Evolutionary conservation across 257 asterid genomes (phyloP).

Genomic region (Solanum sitiens): DNA sequence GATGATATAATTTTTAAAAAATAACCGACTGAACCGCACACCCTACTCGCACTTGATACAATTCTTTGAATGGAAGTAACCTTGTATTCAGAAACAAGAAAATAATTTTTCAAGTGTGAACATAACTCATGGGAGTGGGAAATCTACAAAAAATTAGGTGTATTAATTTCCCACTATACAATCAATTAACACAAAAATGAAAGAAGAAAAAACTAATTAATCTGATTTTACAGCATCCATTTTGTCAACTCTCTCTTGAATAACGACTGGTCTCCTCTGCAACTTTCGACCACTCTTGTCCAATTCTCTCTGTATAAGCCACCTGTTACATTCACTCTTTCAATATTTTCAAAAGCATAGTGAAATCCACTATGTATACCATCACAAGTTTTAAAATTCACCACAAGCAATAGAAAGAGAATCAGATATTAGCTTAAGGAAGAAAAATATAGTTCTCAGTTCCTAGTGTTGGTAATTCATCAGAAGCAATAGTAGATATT

Average conservation of each 20-base stretch:
- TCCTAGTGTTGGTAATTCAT: neutral
- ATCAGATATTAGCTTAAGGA: neutral
- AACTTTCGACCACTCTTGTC: conserved; percentile 71
- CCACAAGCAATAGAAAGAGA: neutral
- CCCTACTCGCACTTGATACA: no score
- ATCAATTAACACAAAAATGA: neutral
- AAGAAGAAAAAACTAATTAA: neutral
- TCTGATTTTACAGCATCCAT: conserved; percentile 11
- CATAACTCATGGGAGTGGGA: neutral
- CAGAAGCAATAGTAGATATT: neutral
- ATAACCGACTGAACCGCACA: neutral
- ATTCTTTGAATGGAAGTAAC: neutral
- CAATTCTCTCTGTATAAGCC: conserved; percentile 58
- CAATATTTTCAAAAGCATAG: neutral
- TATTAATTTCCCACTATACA: neutral
- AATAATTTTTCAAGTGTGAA: neutral
- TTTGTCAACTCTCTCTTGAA: conserved; percentile 30
- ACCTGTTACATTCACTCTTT: conserved; percentile 35
- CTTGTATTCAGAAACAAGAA: neutral
- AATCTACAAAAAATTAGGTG: neutral
- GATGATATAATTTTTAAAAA: neutral
- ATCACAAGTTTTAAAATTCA: neutral
- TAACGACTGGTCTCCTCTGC: conserved; percentile 72
- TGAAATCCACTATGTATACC: neutral
- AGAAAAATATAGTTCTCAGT: neutral